phyloP scores from a whole-genome alignment of 2,329 filamentous ascomycete species.

The Calonectria pseudoreteaudii region DNA sequence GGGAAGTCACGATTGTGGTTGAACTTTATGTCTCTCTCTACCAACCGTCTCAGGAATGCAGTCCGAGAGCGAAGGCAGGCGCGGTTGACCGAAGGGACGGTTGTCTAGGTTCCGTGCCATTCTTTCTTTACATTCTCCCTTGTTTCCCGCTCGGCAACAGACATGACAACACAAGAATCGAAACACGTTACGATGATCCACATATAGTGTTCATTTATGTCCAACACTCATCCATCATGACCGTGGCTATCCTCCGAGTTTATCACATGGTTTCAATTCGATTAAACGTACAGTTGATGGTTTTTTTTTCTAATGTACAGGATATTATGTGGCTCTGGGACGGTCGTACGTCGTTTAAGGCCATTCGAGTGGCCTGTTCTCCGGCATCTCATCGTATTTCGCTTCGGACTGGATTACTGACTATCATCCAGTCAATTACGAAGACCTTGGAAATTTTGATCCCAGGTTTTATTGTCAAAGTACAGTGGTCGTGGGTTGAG shows the following conservation, averaged over 20 bases:
- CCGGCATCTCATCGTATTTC: constrained; percentile 8
- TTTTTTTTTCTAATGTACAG: constrained; percentile 43
- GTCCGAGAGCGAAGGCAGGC: not conserved
- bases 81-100: not conserved
- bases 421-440: constrained; percentile 29
- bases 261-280: constrained; percentile 30
- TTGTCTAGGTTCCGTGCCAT: not conserved
- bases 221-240: constrained; percentile 33
- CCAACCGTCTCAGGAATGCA: not conserved
- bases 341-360: not conserved
- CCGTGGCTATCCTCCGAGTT: constrained; percentile 27
- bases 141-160: not conserved
- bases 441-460: not conserved
- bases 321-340: constrained; percentile 26
- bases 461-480: not conserved
- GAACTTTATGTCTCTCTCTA: not conserved
- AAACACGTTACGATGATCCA: constrained; percentile 3
- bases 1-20: not conserved
- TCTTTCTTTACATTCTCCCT: not conserved
- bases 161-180: not conserved
- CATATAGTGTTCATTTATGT: constrained; percentile 28
- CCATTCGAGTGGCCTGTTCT: not conserved
- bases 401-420: constrained; percentile 37
- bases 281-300: constrained; percentile 44
- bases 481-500: not conserved